Base-by-base conservation (phyloP, 768 basidiomycete genomes). In the Rhodosporidiobolus sp. region DNA sequence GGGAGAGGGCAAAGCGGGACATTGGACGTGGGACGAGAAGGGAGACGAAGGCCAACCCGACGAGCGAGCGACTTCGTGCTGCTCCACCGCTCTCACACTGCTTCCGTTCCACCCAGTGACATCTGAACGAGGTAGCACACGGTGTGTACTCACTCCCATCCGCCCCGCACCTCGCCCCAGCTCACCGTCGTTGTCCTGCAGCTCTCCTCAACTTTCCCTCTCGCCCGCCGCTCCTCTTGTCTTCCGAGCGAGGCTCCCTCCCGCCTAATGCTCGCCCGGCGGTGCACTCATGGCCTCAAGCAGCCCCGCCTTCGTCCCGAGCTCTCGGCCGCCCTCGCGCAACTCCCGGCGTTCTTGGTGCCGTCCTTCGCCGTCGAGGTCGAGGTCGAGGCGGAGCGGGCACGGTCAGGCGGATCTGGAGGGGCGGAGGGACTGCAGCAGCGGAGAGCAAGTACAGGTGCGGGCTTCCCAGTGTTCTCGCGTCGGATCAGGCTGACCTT, bases 1-100 rank as follows among this genome's bases (percentile, higher is more conserved):
- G 48, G 19, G 53, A 61, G 59, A 75, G 74, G 5, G 74, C 74
- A 63, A 66, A 75, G 0, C 74, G 53, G 20, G 70, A 62, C 74
- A 75, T 75, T 3, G 7, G 3, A 28, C 11, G 20, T 30, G 3
- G 17, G 48, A 19, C 17, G 35, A 7, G 34, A 11, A 28, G 52
- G 22, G 20, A 30, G 46, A 2, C 34, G 5, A 56, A 24, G 30
- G 19, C 32, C 56, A 24, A 49, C 26, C 11, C 9, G 35, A 34
- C 50, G 65, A 30, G 20, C 35, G 26, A 24, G 38, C 24, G 45
- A 12, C 9, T 12, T 5, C 48, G n/a, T 50, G 17, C 65, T 2
- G 30, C 45, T 4, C n/a, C 3, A 10, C 28, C 3, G 14, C 30
- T 14, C 24, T 3, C 49, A 6, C 46, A 2, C 32, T 26, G 26